Conservation (phyloP, 306 rosid genomes). For the Dryas octopetala region DNA sequence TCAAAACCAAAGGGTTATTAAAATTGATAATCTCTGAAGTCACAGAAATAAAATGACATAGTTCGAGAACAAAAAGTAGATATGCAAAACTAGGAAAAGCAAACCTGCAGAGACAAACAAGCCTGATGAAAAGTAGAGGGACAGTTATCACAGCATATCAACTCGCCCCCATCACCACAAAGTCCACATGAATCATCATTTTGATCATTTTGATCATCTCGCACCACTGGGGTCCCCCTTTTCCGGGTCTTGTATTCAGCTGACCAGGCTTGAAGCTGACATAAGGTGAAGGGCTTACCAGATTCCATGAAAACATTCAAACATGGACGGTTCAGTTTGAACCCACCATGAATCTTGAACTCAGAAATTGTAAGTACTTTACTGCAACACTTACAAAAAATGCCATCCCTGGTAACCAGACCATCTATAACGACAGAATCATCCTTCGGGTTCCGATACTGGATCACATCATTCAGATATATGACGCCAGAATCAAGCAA, state of each 20-base stretch:
- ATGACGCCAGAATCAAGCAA: slow-evolving; percentile 71
- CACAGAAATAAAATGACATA: slow-evolving; percentile 1
- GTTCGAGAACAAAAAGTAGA: slow-evolving; percentile 17
- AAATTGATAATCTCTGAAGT: not conserved
- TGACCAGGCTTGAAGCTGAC: slow-evolving; percentile 99
- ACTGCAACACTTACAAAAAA: slow-evolving; percentile 77
- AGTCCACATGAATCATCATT: slow-evolving; percentile 94
- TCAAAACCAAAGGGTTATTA: not conserved
- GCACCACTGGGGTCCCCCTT: slow-evolving; percentile 50
- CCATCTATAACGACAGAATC: slow-evolving; percentile 69
- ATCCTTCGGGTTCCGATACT: slow-evolving; percentile 68
- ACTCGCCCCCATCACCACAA: slow-evolving; percentile 96
- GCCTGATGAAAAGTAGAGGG: slow-evolving; percentile 91
- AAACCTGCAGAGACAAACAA: slow-evolving; percentile 84
- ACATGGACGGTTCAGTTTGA: slow-evolving; percentile 76
- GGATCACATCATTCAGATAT: slow-evolving; percentile 69
- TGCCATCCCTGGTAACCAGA: slow-evolving; percentile 72
- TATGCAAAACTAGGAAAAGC: slow-evolving; percentile 29
- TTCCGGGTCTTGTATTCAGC: slow-evolving; percentile 82
- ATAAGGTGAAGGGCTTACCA: slow-evolving; percentile 82
- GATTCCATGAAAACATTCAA: slow-evolving; percentile 87
- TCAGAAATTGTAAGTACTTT: slow-evolving; percentile 61
- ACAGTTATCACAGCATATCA: slow-evolving; percentile 92
- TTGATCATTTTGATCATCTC: slow-evolving; percentile 60
- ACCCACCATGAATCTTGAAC: slow-evolving; percentile 88